A percentile compares a stretch with the other conserved stretches of the same genome.
These are phyloP conservation scores for Cercophora samala DNA, from an alignment of 495 filamentous ascomycete genomes.

Conservation along the genomic window DNA sequence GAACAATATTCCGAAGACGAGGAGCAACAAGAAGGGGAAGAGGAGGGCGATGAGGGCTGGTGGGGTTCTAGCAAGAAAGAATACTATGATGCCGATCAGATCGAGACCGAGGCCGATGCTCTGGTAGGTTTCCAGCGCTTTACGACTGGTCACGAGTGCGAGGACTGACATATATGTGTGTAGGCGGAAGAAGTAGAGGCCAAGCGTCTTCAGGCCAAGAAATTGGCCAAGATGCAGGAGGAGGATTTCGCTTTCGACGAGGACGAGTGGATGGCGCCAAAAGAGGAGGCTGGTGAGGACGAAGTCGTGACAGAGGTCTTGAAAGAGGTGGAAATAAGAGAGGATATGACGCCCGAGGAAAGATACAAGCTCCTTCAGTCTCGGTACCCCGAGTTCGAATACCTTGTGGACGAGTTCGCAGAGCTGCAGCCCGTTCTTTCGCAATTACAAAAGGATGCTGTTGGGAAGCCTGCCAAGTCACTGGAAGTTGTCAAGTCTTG, in stretches of 20 bases:
- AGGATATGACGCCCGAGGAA: conserved; percentile 73
- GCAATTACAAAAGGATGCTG: conserved; percentile 45
- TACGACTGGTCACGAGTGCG: neutral
- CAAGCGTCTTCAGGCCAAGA: conserved; percentile 81
- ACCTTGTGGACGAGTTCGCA: conserved; percentile 74
- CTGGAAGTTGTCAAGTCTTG: conserved; percentile 66
- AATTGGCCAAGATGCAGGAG: conserved; percentile 76
- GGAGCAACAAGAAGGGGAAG: conserved; percentile 52
- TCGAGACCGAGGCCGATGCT: conserved; percentile 88
- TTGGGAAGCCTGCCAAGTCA: conserved; percentile 54
- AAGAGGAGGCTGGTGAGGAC: conserved; percentile 43
- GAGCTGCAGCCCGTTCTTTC: conserved; percentile 66
- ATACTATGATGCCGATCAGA: conserved; percentile 86
- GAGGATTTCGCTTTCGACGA: conserved; percentile 92
- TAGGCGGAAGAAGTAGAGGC: conserved; percentile 87
- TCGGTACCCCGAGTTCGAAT: conserved; percentile 88
- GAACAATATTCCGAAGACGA: conserved; percentile 44
- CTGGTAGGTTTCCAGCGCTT: conserved; percentile 35
- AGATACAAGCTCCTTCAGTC: conserved; percentile 69
- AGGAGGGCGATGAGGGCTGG: conserved; percentile 70
- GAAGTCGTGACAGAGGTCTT: conserved; percentile 75
- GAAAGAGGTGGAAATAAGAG: conserved; percentile 74
- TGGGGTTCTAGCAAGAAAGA: conserved; percentile 87
- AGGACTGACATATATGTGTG: neutral
- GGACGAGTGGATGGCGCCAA: conserved; percentile 65